Evolutionary conservation across 495 filamentous ascomycete species (phyloP), one percentile per base, ranked within the genome.

Genomic region (Paragyromitra xinjiangensis): DNA sequence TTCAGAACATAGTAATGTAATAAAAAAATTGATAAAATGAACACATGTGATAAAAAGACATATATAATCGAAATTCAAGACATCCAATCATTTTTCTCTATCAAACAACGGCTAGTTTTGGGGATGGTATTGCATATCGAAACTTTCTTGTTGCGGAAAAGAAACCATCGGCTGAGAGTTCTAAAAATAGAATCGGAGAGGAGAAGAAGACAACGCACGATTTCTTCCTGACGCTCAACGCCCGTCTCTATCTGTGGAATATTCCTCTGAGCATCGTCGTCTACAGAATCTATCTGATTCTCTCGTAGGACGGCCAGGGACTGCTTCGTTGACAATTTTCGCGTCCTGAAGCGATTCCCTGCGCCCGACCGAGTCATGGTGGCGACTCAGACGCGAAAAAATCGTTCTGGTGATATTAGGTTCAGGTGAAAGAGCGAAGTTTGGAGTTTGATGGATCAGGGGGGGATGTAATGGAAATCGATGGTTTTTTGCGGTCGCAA

Each of bases 191-290:
- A 61, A 72, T 66, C 61, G 44, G 73, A 75, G 69, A 78, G 78
- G 66, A 78, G 73, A 80, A 77, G 79, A 61, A 75, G 81, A 84
- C 81, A 82, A 94, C 94, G 90, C 84, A 97, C 95, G 86, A 92
- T 94, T 88, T 99, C 95, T 85, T 99, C 95, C 71, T 89, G 91
- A 83, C 96, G 94, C 85, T 99, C 95, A 75, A 99, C 95, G 79
- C 95, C 95, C 71, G 95, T 97, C 82, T 96, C 94, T 83, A 97
- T 93, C 88, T 93, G 90, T 84, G 93, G 88, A 85, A 89, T 85
- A 85, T 88, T 86, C 78, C 88, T 86, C 80, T 90, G 88, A 73
- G 87, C 85, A 73, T 92, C 90, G 80, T 92, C 91, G 73, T 92
- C 91, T 82, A 89, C 83, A 73, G 84, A 83, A 83, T 98, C 95